Evolutionary conservation across 805 yeast genomes (phyloP), one percentile per base, ranked within the genome.

Genomic region (Metschnikowia borealis): DNA sequence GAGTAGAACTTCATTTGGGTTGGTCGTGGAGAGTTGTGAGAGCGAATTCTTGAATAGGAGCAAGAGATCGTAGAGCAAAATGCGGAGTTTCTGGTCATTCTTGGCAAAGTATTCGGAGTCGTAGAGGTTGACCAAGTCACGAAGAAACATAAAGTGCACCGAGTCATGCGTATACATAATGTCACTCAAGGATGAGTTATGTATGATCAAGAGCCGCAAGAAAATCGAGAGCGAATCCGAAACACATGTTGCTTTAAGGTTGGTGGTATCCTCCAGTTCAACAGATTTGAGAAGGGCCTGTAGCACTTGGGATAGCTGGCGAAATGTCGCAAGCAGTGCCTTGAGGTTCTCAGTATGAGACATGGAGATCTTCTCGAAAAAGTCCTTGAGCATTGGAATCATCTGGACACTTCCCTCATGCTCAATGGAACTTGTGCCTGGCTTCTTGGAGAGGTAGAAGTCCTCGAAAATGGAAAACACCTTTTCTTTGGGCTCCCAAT

Each of bases 11-110:
- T 55, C 61, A 29, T 26, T 41, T 6, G 45, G 49, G 21, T 36
- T 32, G 0, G 37, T 44, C 2, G 56, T 46, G 10, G 54, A 39
- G 1, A 44, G 40, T 20, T 52, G 60, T 1, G 70, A 64, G 17
- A 74, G 50, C 3, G 73, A 60, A 6, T 63, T 62, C 60, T 82
- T 83, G 58, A 82, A 67, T 1, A 85, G 75, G 8, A 82, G 65
- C 34, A 84, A 65, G 49, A 83, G 73, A 59, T 84, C 89, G 60
- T 83, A 82, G 1, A 83, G 65, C 54, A 83, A 63, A 46, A 83
- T 82, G 54, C 76, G 75, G 46, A 83, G 61, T 54, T 78, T 82
- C 23, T 75, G 77, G 54, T 78, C 66, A 58, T 42, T 57, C 6
- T 48, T 21, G 7, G 51, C 33, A 23, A 83, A 68, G 31, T 74